Base-by-base conservation (phyloP, 2,329 filamentous ascomycete genomes). In the Dothiorella sarmentorum region DNA sequence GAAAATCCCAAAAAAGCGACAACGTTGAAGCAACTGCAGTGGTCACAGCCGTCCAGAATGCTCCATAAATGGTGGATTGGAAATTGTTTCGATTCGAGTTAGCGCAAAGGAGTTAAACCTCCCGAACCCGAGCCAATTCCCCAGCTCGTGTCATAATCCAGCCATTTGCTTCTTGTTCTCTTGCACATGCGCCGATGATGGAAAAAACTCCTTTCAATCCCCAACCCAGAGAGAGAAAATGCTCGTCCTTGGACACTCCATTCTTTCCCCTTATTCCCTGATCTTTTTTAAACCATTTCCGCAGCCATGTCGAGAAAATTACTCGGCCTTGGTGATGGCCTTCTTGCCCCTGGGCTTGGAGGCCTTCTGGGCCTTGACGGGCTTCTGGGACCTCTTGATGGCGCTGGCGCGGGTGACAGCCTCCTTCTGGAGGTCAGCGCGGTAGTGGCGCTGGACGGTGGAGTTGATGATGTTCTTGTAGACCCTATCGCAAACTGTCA, bases 361-460 rank as follows among this genome's bases (percentile, higher is more conserved):
- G 79, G 86, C 85, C 69, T 85, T 85, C 64, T 80, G 78, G 62
- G 87, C 82, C 87, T 95, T 95, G 79, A 87, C 85, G 68, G 87
- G 80, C 75, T 82, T 83, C 85, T 95, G 89, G 69, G 88, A 86
- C 72, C 82, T 82, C 77, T 87, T 89, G 81, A 96, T 84, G 71
- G 91, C 91, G 71, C 87, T 91, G 73, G 89, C 91, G 73, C 94
- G 90, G 78, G 91, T 82, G 71, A 97, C 87, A 69, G 93, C 92
- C 71, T 78, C 76, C 62, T 73, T 69, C 67, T 78, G 75, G 63
- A 81, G 73, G 68, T 81, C 78, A 43, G 73, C 65, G 63, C 78
- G 90, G 88, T 97, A 99, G 73, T 87, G 85, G 75, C 84, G 83
- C 85, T 91, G 91, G 76, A 91, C 88, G 69, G 87, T 85, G 75